Evolutionary conservation across 192 early-diverging fungal species (phyloP), one percentile per base, ranked within the genome.

Genomic region (Coemansia sp.): DNA sequence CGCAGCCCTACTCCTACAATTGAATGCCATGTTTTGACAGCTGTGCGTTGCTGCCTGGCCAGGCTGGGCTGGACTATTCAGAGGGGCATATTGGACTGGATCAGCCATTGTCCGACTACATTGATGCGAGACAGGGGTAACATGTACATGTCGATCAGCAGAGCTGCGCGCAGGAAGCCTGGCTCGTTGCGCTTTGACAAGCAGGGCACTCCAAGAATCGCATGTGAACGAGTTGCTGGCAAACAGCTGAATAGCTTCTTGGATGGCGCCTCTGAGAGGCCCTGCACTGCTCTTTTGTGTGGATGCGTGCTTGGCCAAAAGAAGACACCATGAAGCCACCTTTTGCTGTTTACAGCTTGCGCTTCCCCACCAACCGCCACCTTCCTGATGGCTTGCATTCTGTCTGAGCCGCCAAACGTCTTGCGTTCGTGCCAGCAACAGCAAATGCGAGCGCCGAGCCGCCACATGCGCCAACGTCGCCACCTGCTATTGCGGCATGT

Each of bases 241-340:
- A 12, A 45, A 15, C 3, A 15, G 41, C 3, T 45, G 14, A 12
- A n/a, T n/a, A 45, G 41, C 14, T 45, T 45, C 41, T 12, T 25
- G 53, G 29, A 55, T 55, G 53, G 53, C 53, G 53, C 29, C 24
- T 55, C 53, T 55, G 53, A 25, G 23, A 55, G 53, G 15, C 53
- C n/a, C 14, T 24, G 25, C 24, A 29, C 25, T n/a, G 27, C n/a
- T n/a, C 25, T 55, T 55, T 25, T 55, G 53, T 3, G 15, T 32
- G 27, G 14, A 29, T 55, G 53, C 14, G 53, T 17, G 19, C 19
- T 52, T 15, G 23, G 12, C 12, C 23, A 24, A 55, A 55, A 55
- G 29, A 55, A n/a, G 53, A 25, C 53, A 25, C 53, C 29, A 55
- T 55, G 29, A 55, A 55, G 53, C 53, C 53, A 55, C 53, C 14